Percentiles rank a stretch among this genome's conserved stretches.
Evolutionary conservation across 495 filamentous ascomycete species (phyloP).

Genomic region (Terfezia claveryi): DNA sequence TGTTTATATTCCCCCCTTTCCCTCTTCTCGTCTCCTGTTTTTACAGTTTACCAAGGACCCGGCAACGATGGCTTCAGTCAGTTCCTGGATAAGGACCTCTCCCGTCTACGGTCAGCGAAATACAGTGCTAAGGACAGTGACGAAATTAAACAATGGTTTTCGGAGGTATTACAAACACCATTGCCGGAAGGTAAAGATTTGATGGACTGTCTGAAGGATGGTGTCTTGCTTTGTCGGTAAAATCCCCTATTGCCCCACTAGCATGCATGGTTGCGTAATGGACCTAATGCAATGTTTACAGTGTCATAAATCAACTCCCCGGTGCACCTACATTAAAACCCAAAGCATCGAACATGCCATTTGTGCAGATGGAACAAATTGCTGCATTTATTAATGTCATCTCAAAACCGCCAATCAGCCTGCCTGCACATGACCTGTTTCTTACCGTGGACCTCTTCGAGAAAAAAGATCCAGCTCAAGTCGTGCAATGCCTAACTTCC

Average conservation of each 20-base stretch:
- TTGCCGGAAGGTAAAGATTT: slow-evolving; percentile 49
- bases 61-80: slow-evolving; percentile 70
- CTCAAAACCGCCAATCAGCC: slow-evolving; percentile 57
- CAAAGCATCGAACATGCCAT: slow-evolving; percentile 71
- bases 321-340: slow-evolving; percentile 51
- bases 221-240: slow-evolving; percentile 78
- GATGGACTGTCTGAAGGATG: slow-evolving; percentile 70
- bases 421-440: slow-evolving; percentile 88
- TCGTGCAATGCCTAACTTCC: slow-evolving; percentile 75
- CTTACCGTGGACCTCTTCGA: slow-evolving; percentile 96
- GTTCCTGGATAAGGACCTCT: slow-evolving; percentile 92
- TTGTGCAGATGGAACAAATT: slow-evolving; percentile 99
- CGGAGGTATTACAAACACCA: slow-evolving; percentile 47
- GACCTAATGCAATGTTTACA: slow-evolving; percentile 17
- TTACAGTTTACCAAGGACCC: background rate
- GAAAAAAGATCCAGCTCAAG: slow-evolving; percentile 87
- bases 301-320: slow-evolving; percentile 63
- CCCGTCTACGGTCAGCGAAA: slow-evolving; percentile 72
- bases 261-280: too few species aligned
- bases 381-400: slow-evolving; percentile 83
- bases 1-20: slow-evolving; percentile 5
- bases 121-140: slow-evolving; percentile 85
- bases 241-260: slow-evolving; percentile 3
- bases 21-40: slow-evolving; percentile 10
- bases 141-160: slow-evolving; percentile 67